phyloP scores from a whole-genome alignment of 2,329 filamentous ascomycete species.

The Pyrenophora teres region DNA sequence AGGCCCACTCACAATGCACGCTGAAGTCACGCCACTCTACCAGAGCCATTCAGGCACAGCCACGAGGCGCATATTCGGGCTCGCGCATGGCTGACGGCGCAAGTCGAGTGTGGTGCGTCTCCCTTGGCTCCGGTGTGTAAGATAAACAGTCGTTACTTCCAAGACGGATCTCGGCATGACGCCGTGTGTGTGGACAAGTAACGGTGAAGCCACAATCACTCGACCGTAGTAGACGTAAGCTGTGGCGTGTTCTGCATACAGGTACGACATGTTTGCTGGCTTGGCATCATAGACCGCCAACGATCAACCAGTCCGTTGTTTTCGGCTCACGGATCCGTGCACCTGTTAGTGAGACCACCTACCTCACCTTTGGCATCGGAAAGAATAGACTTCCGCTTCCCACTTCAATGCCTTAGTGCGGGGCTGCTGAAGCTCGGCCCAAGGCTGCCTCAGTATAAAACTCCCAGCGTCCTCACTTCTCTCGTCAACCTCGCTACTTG shows the following conservation, averaged over 20 bases:
- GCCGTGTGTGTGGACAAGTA: background rate
- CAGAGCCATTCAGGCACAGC: slow-evolving; percentile 26
- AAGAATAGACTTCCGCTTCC: too few relatives aligned
- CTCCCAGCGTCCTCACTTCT: background rate
- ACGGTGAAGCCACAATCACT: background rate
- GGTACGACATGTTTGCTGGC: background rate
- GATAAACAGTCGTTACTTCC: background rate
- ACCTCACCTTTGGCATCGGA: too few relatives aligned
- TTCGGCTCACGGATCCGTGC: too few relatives aligned
- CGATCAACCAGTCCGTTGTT: background rate
- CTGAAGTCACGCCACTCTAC: slow-evolving; percentile 19
- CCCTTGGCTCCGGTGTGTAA: background rate
- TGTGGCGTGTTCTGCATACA: background rate
- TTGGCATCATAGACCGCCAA: background rate
- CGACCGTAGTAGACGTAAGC: background rate
- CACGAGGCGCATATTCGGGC: slow-evolving; percentile 23
- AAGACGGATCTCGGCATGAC: slow-evolving; percentile 22
- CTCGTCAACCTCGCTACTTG: background rate
- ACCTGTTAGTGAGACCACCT: background rate
- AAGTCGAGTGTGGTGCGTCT: slow-evolving; percentile 1
- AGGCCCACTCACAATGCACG: slow-evolving; percentile 25
- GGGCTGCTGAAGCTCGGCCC: background rate
- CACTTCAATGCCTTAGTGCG: background rate
- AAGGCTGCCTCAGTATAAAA: slow-evolving; percentile 13
- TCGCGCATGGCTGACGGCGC: slow-evolving; percentile 16